phyloP scores from a whole-genome alignment of 768 basidiomycete species.

The Termitomyces sp. region DNA sequence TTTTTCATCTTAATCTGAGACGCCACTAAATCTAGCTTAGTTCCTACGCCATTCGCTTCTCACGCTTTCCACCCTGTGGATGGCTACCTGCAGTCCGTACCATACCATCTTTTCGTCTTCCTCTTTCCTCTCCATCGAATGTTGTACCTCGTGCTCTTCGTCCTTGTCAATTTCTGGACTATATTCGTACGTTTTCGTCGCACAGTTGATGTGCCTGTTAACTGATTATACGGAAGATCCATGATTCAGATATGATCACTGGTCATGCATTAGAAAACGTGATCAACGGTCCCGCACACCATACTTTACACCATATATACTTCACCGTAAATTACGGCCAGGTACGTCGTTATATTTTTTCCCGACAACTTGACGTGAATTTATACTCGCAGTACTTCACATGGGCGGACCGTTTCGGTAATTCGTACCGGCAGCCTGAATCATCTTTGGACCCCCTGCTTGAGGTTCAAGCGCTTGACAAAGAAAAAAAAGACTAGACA shows the following conservation, averaged over 20 bases:
- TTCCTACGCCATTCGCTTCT: slow-evolving; percentile 96
- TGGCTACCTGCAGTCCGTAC: slow-evolving; percentile 89
- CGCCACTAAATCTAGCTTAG: slow-evolving; percentile 30
- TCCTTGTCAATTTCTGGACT: slow-evolving; percentile 90
- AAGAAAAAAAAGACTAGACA: slow-evolving; percentile 18
- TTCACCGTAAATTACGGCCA: slow-evolving; percentile 97
- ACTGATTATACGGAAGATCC: slow-evolving; percentile 54
- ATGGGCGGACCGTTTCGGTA: slow-evolving; percentile 80
- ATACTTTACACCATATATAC: slow-evolving; percentile 94
- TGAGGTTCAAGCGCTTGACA: slow-evolving; percentile 41
- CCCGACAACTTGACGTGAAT: neutral
- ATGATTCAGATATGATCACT: slow-evolving; percentile 98
- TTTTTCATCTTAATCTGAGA: neutral
- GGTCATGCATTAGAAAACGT: slow-evolving; percentile 81
- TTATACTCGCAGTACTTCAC: slow-evolving; percentile 76
- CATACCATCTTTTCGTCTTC: slow-evolving; percentile 90
- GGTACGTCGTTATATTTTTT: slow-evolving; percentile 29
- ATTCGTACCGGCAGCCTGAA: slow-evolving; percentile 87
- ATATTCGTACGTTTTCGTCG: slow-evolving; percentile 65
- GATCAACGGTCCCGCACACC: slow-evolving; percentile 98
- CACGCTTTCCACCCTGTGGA: slow-evolving; percentile 98
- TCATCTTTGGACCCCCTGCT: slow-evolving; percentile 80
- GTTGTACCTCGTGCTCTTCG: slow-evolving; percentile 81
- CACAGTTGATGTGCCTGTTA: neutral
- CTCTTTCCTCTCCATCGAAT: slow-evolving; percentile 86